Percentiles rank a stretch among this genome's conserved stretches.
Conservation (phyloP, 257 asterid genomes). For the Gynochthodes officinalis region DNA sequence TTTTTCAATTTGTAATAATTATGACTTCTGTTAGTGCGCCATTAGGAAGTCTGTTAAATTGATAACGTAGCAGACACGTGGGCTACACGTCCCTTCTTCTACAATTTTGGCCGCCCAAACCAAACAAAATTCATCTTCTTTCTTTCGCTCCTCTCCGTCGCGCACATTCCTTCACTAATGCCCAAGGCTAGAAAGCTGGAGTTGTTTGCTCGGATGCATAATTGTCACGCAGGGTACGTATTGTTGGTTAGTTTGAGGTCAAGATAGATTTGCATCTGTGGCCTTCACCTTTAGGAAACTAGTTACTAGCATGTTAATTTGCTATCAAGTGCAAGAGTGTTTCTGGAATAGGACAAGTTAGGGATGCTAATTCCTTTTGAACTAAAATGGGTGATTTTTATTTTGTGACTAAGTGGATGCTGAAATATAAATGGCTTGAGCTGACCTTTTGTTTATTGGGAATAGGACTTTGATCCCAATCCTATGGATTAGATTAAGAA, state of each 20-base stretch:
- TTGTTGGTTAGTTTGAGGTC: conserved; percentile 19
- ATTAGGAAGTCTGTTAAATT: too few species aligned
- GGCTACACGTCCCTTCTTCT: too few species aligned
- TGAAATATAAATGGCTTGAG: too few species aligned
- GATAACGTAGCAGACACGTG: too few species aligned
- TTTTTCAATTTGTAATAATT: too few species aligned
- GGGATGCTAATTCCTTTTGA: not conserved
- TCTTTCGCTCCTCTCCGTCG: too few species aligned
- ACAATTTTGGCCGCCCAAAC: too few species aligned
- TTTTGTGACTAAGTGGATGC: not conserved
- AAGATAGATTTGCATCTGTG: not conserved
- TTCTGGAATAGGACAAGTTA: too few species aligned
- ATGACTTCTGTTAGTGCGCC: too few species aligned
- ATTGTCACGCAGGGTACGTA: conserved; percentile 83
- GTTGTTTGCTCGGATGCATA: conserved; percentile 96
- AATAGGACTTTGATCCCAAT: not conserved
- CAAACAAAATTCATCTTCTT: too few species aligned
- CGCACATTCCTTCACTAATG: too few species aligned
- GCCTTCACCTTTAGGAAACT: not conserved
- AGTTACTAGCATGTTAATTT: not conserved
- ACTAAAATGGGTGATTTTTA: not conserved
- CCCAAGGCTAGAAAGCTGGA: conserved; percentile 97
- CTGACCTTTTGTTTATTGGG: too few species aligned
- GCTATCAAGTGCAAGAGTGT: not conserved
- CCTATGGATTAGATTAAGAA: not conserved